Evolutionary conservation across 108 stramenopile species (phyloP), one percentile per base, ranked within the genome.

Genomic region (Cyclotella choctawhatcheeana): DNA sequence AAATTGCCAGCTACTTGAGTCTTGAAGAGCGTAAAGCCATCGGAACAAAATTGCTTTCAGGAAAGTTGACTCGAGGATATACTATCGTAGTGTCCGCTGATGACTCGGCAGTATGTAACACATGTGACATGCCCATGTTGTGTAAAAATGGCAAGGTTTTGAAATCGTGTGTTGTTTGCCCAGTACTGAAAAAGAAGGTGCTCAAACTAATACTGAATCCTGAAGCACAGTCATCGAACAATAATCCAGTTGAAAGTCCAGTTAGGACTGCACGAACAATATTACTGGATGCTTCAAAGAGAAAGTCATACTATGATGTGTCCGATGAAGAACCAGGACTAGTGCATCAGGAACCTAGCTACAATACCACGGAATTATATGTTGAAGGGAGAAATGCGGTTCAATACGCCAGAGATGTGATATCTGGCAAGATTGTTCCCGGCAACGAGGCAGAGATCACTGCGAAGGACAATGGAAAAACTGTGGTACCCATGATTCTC

Each of bases 41-140:
- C n/a, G 44, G 45, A 6, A 30, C 29, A 27, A 64, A 64, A 31
- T 25, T 48, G 3, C 14, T 64, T 10, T 31, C 25, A 29, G 24
- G 18, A 1, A 64, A 47, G 50, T 31, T 64, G 45, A 48, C 29
- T 17, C 25, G 27, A 31, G 44, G 64, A 26, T 64, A 64, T 29
- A 43, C 3, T 44, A 1, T 62, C 33, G 56, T 8, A 5, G 56
- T 58, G 30, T 14, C 33, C 16, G 33, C 56, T 3, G 17, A 4
- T 27, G 12, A 26, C 47, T 48, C 45, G 0, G 7, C 3, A 8
- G 27, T 27, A 64, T 64, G 64, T 26, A 27, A 24, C 13, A 48
- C 64, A 1, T 64, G 64, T 27, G 45, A 47, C 29, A 64, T 64
- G 64, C 64, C 64, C 20, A 64, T 44, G 44, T 27, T 64, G 64